These are phyloP conservation scores for Talaromyces atroroseus DNA, from an alignment of 2,329 filamentous ascomycete genomes.

Conservation along the genomic window DNA sequence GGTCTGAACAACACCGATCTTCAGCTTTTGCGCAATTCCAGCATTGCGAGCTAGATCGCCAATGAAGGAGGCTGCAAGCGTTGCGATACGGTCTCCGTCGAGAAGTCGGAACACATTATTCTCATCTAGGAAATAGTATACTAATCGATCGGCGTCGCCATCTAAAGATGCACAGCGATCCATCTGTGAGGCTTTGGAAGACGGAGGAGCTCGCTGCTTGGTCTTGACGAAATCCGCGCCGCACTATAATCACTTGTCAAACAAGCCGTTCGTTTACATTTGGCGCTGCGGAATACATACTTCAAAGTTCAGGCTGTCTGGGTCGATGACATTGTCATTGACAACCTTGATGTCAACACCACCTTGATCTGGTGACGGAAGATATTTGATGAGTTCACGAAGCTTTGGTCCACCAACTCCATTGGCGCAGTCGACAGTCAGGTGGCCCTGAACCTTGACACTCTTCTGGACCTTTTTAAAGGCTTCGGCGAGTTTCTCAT, in stretches of 20 bases:
- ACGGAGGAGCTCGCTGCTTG: slow-evolving; percentile 81
- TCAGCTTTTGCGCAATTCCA: slow-evolving; percentile 71
- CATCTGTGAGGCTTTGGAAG: slow-evolving; percentile 67
- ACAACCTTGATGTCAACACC: slow-evolving; percentile 76
- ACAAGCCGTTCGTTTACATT: slow-evolving; percentile 14
- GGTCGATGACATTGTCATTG: slow-evolving; percentile 88
- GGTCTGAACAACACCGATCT: slow-evolving; percentile 92
- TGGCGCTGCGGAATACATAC: slow-evolving; percentile 44
- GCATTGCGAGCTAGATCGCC: slow-evolving; percentile 78
- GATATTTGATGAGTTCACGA: slow-evolving; percentile 73
- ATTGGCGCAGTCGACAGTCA: slow-evolving; percentile 93
- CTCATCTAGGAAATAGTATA: slow-evolving; percentile 88
- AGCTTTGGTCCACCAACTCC: slow-evolving; percentile 93
- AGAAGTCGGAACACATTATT: slow-evolving; percentile 83
- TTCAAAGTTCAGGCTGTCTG: slow-evolving; percentile 82
- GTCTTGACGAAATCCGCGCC: slow-evolving; percentile 98
- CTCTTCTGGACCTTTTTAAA: slow-evolving; percentile 79
- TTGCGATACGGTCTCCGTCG: slow-evolving; percentile 94
- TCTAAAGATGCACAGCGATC: slow-evolving; percentile 87
- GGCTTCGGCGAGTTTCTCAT: slow-evolving; percentile 80
- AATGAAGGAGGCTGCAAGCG: slow-evolving; percentile 87
- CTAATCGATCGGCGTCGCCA: slow-evolving; percentile 89
- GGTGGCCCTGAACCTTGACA: slow-evolving; percentile 64
- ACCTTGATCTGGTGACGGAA: slow-evolving; percentile 62
- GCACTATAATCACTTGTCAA: slow-evolving; percentile 50